phyloP scores from a whole-genome alignment of 192 early-diverging fungal genomes.

The Coemansia asiatica region DNA sequence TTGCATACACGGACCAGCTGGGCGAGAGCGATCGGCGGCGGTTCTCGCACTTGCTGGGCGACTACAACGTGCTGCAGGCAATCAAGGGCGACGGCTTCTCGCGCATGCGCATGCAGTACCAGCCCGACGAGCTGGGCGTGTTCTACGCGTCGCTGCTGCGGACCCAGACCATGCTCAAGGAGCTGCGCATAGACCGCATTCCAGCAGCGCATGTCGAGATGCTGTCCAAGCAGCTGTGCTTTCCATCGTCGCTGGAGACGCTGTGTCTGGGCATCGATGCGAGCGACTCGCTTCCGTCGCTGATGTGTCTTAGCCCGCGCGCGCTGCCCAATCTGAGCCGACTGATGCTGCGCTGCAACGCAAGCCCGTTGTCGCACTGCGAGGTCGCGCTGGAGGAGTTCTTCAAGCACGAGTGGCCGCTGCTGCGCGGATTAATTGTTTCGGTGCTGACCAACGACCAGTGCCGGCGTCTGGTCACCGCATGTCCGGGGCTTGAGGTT shows the following conservation, averaged over 20 bases:
- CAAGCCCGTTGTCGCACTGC: constrained; percentile 42
- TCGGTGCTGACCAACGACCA: constrained; percentile 54
- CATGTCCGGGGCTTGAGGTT: constrained; percentile 47
- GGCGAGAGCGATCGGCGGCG: constrained; percentile 38
- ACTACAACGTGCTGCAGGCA: constrained; percentile 53
- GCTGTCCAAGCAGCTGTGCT: constrained; percentile 49
- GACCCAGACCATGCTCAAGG: constrained; percentile 43
- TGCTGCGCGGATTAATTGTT: constrained; percentile 45
- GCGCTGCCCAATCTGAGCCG: constrained; percentile 44
- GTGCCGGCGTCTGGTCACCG: constrained; percentile 27
- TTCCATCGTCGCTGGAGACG: constrained; percentile 50
- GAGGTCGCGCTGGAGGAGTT: constrained; percentile 49
- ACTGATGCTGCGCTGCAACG: constrained; percentile 55
- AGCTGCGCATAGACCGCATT: constrained; percentile 53
- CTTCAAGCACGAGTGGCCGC: constrained; percentile 45
- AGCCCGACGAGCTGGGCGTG: constrained; percentile 55
- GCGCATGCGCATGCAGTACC: constrained; percentile 52
- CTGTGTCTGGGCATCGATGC: constrained; percentile 53
- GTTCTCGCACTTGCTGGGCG: constrained; percentile 50
- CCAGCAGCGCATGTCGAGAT: constrained; percentile 40
- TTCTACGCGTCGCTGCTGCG: constrained; percentile 54
- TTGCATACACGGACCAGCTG: constrained; percentile 45
- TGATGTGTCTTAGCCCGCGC: constrained; percentile 44
- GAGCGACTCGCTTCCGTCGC: constrained; percentile 44
- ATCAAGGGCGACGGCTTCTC: constrained; percentile 35